These are phyloP conservation scores for Kurtzmaniella quercitrusa DNA, from an alignment of 1,139 yeast genomes.

Conservation along the genomic window DNA sequence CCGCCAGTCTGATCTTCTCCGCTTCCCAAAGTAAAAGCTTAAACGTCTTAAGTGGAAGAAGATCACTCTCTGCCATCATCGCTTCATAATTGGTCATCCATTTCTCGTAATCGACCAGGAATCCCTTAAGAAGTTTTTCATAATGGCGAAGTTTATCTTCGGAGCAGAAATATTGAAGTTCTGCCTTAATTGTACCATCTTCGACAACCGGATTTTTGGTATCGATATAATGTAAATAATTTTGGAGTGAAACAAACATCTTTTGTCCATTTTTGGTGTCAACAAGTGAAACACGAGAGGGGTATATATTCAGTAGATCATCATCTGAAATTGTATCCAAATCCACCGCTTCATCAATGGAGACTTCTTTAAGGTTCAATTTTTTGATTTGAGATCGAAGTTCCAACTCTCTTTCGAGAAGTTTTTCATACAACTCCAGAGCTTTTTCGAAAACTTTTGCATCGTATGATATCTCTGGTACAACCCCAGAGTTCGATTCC, in stretches of 20 bases:
- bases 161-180: slow-evolving; percentile 43
- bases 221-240: slow-evolving; percentile 30
- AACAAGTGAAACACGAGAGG: slow-evolving; percentile 46
- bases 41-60: slow-evolving; percentile 46
- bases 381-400: slow-evolving; percentile 34
- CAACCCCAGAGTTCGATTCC: slow-evolving; percentile 21
- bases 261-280: slow-evolving; percentile 22
- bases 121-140: slow-evolving; percentile 28
- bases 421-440: slow-evolving; percentile 24
- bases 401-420: slow-evolving; percentile 37
- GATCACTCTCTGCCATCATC: slow-evolving; percentile 34
- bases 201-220: slow-evolving; percentile 1
- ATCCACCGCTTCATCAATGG: slow-evolving; percentile 28
- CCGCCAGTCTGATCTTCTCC: slow-evolving; percentile 42
- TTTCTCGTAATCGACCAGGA: slow-evolving; percentile 40
- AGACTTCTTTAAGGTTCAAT: slow-evolving; percentile 28
- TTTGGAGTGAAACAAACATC: slow-evolving; percentile 42
- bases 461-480: slow-evolving; percentile 20
- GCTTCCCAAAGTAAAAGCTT: slow-evolving; percentile 50
- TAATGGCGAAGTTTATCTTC: slow-evolving; percentile 48
- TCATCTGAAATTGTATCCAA: slow-evolving; percentile 49
- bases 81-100: slow-evolving; percentile 51
- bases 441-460: slow-evolving; percentile 26
- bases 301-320: slow-evolving; percentile 44
- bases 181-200: slow-evolving; percentile 21